These are phyloP conservation scores for Penicillium digitatum DNA, from an alignment of 2,329 filamentous ascomycete genomes.

Conservation along the genomic window DNA sequence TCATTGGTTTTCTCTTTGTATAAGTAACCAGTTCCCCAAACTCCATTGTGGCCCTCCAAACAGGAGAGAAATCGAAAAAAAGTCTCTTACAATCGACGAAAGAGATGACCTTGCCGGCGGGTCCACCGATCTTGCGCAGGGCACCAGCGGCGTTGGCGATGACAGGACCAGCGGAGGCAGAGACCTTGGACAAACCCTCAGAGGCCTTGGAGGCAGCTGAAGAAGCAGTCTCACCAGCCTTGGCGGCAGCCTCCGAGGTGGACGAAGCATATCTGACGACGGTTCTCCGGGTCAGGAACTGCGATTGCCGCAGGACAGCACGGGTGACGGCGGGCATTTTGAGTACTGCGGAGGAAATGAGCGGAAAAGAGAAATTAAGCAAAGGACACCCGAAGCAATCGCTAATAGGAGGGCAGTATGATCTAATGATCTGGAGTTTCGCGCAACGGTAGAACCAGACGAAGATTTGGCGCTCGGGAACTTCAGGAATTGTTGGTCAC, in stretches of 20 bases:
- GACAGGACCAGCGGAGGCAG: conserved; percentile 73
- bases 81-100: conserved; percentile 76
- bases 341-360: conserved; percentile 28
- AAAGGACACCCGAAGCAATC: conserved; percentile 25
- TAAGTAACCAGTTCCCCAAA: background rate
- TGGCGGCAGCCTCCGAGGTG: conserved; percentile 44
- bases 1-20: background rate
- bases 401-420: conserved; percentile 29
- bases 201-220: conserved; percentile 60
- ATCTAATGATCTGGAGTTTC: conserved; percentile 42
- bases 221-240: conserved; percentile 44
- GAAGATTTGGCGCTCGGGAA: conserved; percentile 41
- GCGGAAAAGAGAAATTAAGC: conserved; percentile 27
- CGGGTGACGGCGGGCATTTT: conserved; percentile 46
- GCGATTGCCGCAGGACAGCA: conserved; percentile 46
- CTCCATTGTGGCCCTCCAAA: conserved; percentile 1
- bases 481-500: conserved; percentile 38
- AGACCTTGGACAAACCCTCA: conserved; percentile 77
- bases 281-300: conserved; percentile 45
- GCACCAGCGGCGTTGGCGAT: conserved; percentile 69
- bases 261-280: conserved; percentile 48
- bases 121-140: conserved; percentile 73
- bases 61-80: background rate
- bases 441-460: conserved; percentile 38
- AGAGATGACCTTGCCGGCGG: conserved; percentile 71